Base-by-base conservation (phyloP, 2,329 filamentous ascomycete genomes). In the Calonectria montana region DNA sequence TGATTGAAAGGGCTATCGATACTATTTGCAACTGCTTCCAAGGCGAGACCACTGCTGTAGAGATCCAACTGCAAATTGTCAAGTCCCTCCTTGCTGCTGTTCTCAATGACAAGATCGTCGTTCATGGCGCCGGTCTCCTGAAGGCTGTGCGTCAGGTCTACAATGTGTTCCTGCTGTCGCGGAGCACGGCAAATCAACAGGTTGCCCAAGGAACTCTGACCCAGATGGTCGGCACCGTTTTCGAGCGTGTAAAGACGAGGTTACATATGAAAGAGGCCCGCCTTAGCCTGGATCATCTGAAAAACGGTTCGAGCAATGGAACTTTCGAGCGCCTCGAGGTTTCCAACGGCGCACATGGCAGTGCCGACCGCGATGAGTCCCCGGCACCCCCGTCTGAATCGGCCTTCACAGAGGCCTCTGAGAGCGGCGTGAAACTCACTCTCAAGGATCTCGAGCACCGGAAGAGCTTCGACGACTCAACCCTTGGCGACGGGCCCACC, bases 21-120 rank as follows among this genome's bases (percentile, higher is more conserved):
- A 98, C 97, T 41, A 99, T 99, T 87, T 99, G 97, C 88, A 96
- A 98, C 82, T 99, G 97, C 83, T 99, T 99, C 82, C 96, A 98
- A 82, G 96, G 97, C 81, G 97, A 99, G 85, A 94, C 94, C 1
- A 99, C 97, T 0, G 92, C 95, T 4, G 90, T 93, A 65, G 96
- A 98, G 83, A 93, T 98, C 59, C 97, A 99, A 84, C 91, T 98
- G 78, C 97, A 99, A 85, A 99, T 99, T 78, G 95, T 99, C 82
- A 98, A 99, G 86, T 98, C 97, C 2, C 88, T 99, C 71, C 87
- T 99, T 71, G 96, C 97, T 16, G 97, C 97, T 16, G 97, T 99
- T 16, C 87, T 99, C 75, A 98, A 98, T 81, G 97, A 99, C 86
- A 99, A 98, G 86, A 98, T 98, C 75, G 95, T 99, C 50, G 97